Evolutionary conservation across 495 filamentous ascomycete species (phyloP).

Genomic region (Hyaloscypha bicolor): DNA sequence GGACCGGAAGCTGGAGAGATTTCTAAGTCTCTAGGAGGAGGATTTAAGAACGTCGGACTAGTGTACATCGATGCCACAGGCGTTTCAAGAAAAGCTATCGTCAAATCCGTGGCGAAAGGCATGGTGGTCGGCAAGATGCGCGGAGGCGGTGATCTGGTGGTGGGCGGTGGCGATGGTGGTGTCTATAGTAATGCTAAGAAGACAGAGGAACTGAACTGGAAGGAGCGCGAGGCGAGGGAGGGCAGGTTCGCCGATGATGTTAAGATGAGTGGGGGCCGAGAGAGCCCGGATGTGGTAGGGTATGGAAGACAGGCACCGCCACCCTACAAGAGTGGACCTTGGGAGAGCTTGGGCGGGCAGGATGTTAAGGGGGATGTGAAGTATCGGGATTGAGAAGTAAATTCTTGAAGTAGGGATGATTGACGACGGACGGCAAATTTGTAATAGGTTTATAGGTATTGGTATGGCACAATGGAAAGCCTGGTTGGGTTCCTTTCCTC

Average conservation of each 20-base stretch:
- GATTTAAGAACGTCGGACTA: conserved; percentile 91
- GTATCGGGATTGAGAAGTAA: not conserved
- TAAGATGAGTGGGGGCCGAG: conserved; percentile 30
- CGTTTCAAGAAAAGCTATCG: conserved; percentile 81
- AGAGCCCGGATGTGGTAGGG: conserved; percentile 36
- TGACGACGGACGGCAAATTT: not conserved
- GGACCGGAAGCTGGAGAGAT: conserved; percentile 81
- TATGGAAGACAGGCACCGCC: conserved; percentile 40
- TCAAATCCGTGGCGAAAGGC: conserved; percentile 95
- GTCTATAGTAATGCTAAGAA: conserved; percentile 29
- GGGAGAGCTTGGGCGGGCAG: conserved; percentile 35
- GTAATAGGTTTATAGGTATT: not conserved
- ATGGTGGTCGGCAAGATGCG: conserved; percentile 92
- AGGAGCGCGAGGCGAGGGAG: conserved; percentile 29
- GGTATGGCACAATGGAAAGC: not conserved
- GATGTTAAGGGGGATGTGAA: not conserved
- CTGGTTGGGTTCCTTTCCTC: not conserved
- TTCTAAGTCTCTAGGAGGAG: conserved; percentile 72
- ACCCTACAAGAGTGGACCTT: conserved; percentile 36
- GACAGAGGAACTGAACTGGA: conserved; percentile 23
- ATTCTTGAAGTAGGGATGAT: not conserved
- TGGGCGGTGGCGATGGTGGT: conserved; percentile 79
- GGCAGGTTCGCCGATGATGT: conserved; percentile 28
- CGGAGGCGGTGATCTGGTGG: conserved; percentile 81
- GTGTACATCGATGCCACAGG: conserved; percentile 98